phyloP scores from a whole-genome alignment of 2,329 filamentous ascomycete species.

The Furcasterigmium furcatum region DNA sequence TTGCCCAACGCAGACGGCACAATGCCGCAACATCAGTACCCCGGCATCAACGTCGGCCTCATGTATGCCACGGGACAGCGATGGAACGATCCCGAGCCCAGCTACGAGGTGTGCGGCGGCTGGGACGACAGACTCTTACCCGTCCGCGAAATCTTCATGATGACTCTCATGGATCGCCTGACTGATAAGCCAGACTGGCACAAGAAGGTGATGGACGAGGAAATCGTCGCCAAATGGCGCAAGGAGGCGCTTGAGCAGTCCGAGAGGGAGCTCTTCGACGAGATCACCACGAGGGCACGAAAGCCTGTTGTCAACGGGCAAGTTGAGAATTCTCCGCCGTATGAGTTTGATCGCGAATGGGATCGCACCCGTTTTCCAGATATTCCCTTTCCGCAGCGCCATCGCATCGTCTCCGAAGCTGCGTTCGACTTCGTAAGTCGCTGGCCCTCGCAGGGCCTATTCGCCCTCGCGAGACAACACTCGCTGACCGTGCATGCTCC shows the following conservation, averaged over 20 bases:
- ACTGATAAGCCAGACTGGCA: conserved; percentile 22
- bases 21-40: no score
- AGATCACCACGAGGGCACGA: not conserved
- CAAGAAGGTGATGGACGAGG: conserved; percentile 15
- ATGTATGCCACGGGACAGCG: no score
- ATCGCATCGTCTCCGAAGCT: not conserved
- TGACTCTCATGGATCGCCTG: conserved; percentile 19
- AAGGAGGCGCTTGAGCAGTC: conserved; percentile 10
- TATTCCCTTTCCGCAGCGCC: no score
- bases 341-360: not conserved
- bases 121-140: no score
- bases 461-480: no score
- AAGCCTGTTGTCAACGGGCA: no score
- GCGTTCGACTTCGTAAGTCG: not conserved
- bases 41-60: no score
- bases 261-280: not conserved
- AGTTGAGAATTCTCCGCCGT: not conserved
- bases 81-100: no score
- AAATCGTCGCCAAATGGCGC: conserved; percentile 14
- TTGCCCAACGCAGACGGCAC: no score
- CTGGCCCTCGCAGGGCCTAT: not conserved
- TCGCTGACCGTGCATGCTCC: no score
- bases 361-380: no score
- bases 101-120: no score
- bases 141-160: conserved; percentile 17